Percentiles rank a stretch among this genome's conserved stretches.
These are phyloP conservation scores for Odontarrhena argentea DNA, from an alignment of 345 rosid species.

Conservation along the genomic window DNA sequence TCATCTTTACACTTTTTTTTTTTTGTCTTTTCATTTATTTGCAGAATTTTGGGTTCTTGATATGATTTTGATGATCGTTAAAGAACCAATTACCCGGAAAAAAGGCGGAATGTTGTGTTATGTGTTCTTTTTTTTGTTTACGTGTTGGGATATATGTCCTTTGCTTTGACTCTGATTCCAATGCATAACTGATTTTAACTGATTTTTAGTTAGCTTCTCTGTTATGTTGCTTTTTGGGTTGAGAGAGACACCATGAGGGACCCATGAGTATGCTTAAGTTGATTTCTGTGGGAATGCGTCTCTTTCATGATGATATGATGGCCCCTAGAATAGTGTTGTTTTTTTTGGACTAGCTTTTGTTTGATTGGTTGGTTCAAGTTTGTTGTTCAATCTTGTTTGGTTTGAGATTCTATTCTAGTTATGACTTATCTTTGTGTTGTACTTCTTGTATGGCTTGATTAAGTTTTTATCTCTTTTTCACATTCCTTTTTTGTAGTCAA, in stretches of 20 bases:
- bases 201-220: slow-evolving; percentile 32
- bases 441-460: neutral
- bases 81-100: slow-evolving; percentile 16
- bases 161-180: slow-evolving; percentile 29
- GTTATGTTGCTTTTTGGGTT: slow-evolving; percentile 11
- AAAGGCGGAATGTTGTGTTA: slow-evolving; percentile 27
- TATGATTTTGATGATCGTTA: slow-evolving; percentile 21
- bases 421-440: slow-evolving; percentile 1
- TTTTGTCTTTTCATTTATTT: neutral
- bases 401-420: slow-evolving; percentile 13
- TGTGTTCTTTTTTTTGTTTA: slow-evolving; percentile 28
- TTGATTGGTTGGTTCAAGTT: slow-evolving; percentile 24
- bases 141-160: slow-evolving; percentile 22
- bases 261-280: slow-evolving; percentile 36
- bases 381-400: slow-evolving; percentile 15
- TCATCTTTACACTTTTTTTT: neutral
- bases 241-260: slow-evolving; percentile 34
- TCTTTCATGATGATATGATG: slow-evolving; percentile 35
- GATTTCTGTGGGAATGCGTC: slow-evolving; percentile 30
- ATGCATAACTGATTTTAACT: slow-evolving; percentile 31
- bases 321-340: neutral
- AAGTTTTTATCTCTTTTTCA: slow-evolving; percentile 4
- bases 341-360: slow-evolving; percentile 22
- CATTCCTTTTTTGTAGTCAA: slow-evolving; percentile 18
- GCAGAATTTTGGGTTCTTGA: neutral